These are phyloP conservation scores for Candida alai DNA, from an alignment of 805 yeast genomes.

Conservation along the genomic window DNA sequence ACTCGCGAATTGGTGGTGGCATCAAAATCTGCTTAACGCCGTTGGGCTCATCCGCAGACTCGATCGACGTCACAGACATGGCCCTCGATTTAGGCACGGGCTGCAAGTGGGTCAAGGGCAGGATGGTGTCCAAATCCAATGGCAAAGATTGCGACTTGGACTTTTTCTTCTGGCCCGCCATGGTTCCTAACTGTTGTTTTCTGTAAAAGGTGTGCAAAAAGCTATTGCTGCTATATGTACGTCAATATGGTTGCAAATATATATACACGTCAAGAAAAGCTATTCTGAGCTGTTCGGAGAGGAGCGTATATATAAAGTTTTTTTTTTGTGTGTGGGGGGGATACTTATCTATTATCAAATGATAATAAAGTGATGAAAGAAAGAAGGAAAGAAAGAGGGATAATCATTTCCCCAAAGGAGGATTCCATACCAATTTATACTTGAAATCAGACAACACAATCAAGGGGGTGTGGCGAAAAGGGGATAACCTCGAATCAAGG, in stretches of 20 bases:
- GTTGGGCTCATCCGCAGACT: conserved; percentile 28
- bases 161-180: conserved; percentile 19
- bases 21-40: conserved; percentile 20
- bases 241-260: conserved; percentile 5
- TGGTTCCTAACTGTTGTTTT: conserved; percentile 3
- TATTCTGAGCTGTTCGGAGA: background rate
- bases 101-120: conserved; percentile 33
- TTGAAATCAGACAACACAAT: background rate
- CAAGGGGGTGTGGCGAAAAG: background rate
- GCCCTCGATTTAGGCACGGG: conserved; percentile 38
- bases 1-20: conserved; percentile 44
- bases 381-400: conserved; percentile 1
- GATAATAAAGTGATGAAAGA: conserved; percentile 3
- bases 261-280: background rate
- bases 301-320: background rate
- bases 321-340: no score
- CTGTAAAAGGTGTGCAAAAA: background rate
- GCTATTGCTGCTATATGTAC: conserved; percentile 1
- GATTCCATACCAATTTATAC: background rate
- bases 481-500: no score
- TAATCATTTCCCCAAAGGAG: background rate
- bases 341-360: conserved; percentile 1
- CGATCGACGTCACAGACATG: conserved; percentile 37
- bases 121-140: conserved; percentile 37
- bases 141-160: conserved; percentile 22